Evolutionary conservation across 2,329 filamentous ascomycete species (phyloP).

Genomic region (Cladosporium cucumerinum): DNA sequence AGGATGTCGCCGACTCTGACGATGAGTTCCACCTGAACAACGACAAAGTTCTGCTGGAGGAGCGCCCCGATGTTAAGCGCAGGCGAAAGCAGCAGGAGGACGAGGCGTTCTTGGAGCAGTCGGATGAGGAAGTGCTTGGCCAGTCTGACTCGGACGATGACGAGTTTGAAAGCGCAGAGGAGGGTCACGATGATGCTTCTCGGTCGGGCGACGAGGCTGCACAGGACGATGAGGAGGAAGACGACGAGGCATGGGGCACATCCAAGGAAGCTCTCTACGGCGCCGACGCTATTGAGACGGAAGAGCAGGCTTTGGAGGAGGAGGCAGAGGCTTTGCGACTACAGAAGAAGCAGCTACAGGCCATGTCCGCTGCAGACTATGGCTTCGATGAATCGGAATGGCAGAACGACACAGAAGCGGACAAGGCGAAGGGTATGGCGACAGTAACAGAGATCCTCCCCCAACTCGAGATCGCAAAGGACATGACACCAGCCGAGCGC

Average conservation of each 20-base stretch:
- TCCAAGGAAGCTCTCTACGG: conserved; percentile 91
- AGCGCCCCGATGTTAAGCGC: conserved; percentile 74
- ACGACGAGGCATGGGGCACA: conserved; percentile 74
- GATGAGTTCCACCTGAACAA: conserved; percentile 88
- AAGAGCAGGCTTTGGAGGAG: conserved; percentile 79
- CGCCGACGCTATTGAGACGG: conserved; percentile 71
- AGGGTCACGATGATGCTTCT: conserved; percentile 32
- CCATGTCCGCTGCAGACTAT: conserved; percentile 89
- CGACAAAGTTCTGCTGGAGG: conserved; percentile 82
- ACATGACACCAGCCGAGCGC: conserved; percentile 72
- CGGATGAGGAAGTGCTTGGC: conserved; percentile 62
- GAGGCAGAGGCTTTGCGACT: conserved; percentile 84
- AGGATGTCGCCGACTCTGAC: conserved; percentile 88
- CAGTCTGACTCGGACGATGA: conserved; percentile 30
- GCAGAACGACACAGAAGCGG: conserved; percentile 53
- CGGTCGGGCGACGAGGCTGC: conserved; percentile 28
- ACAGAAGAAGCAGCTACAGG: conserved; percentile 84
- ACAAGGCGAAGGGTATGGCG: conserved; percentile 41
- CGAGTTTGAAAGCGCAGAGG: conserved; percentile 27
- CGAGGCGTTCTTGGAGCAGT: conserved; percentile 56
- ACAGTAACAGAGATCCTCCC: conserved; percentile 78
- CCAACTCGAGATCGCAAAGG: conserved; percentile 74
- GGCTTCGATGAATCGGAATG: conserved; percentile 89
- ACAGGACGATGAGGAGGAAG: conserved; percentile 47
- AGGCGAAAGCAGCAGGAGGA: conserved; percentile 68